A percentile compares a stretch with the other conserved stretches of the same genome.
These are phyloP conservation scores for Hemileccinum rubropunctum DNA, from an alignment of 768 basidiomycete genomes.

Conservation along the genomic window DNA sequence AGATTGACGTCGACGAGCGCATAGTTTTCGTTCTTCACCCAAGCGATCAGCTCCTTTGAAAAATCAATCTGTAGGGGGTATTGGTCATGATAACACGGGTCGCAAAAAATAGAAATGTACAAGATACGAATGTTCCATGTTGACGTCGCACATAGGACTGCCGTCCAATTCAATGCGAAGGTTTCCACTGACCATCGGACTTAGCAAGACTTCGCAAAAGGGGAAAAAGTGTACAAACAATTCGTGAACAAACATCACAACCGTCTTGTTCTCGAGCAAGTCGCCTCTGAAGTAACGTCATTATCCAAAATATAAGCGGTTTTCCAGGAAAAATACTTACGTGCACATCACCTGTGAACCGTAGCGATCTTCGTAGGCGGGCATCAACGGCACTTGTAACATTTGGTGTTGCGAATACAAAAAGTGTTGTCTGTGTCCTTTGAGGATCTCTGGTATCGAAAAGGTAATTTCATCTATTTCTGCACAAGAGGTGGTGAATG, in stretches of 20 bases:
- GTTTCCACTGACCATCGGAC: conserved; percentile 62
- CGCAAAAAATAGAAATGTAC: conserved; percentile 39
- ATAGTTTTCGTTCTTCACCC: conserved; percentile 67
- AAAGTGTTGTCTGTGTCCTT: conserved; percentile 83
- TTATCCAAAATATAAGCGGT: not conserved
- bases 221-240: conserved; percentile 57
- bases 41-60: conserved; percentile 73
- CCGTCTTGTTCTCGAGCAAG: conserved; percentile 69
- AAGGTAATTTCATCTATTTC: conserved; percentile 61
- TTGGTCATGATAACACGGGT: not conserved
- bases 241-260: conserved; percentile 91
- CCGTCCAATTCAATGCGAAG: conserved; percentile 81
- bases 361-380: conserved; percentile 68
- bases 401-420: conserved; percentile 74
- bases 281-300: conserved; percentile 51
- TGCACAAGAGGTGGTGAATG: conserved; percentile 24
- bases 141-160: conserved; percentile 65
- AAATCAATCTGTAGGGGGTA: conserved; percentile 73
- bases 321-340: conserved; percentile 47
- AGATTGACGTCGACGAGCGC: conserved; percentile 87
- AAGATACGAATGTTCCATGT: conserved; percentile 81
- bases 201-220: not conserved
- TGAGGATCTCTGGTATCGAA: conserved; percentile 81
- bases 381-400: conserved; percentile 78
- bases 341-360: conserved; percentile 86